Evolutionary conservation across 1,139 yeast genomes (phyloP).

Genomic region (Tardiomyces digboiensis): DNA sequence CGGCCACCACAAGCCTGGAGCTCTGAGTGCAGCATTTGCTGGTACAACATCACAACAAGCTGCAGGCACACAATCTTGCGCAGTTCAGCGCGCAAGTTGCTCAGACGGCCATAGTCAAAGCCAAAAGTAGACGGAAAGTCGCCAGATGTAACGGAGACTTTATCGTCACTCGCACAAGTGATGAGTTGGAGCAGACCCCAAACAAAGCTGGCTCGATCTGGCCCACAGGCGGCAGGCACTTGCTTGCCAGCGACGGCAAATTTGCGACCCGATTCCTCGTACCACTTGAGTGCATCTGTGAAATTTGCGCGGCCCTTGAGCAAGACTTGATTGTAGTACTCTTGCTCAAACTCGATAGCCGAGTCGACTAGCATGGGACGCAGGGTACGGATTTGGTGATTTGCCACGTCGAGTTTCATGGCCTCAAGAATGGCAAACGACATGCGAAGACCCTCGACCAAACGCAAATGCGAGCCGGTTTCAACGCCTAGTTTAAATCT

Average conservation of each 20-base stretch:
- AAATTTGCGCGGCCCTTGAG: slow-evolving; percentile 58
- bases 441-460: slow-evolving; percentile 72
- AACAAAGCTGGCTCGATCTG: slow-evolving; percentile 27
- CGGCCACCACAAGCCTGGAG: background rate
- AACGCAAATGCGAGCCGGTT: slow-evolving; percentile 41
- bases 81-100: slow-evolving; percentile 72
- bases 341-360: slow-evolving; percentile 88
- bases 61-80: slow-evolving; percentile 78
- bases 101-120: slow-evolving; percentile 79
- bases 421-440: slow-evolving; percentile 83
- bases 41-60: slow-evolving; percentile 62
- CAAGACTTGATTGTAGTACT: slow-evolving; percentile 68
- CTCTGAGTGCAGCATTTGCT: slow-evolving; percentile 43
- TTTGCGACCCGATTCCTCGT: slow-evolving; percentile 25
- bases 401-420: slow-evolving; percentile 95
- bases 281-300: slow-evolving; percentile 65
- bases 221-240: slow-evolving; percentile 4
- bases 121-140: slow-evolving; percentile 81
- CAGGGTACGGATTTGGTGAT: slow-evolving; percentile 81
- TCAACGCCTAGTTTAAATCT: slow-evolving; percentile 55
- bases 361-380: slow-evolving; percentile 82
- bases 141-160: slow-evolving; percentile 37
- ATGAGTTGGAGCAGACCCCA: slow-evolving; percentile 50
- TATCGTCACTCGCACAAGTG: slow-evolving; percentile 53
- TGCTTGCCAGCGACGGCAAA: slow-evolving; percentile 1